Percentiles rank a stretch among this genome's conserved stretches.
Evolutionary conservation across 2,329 filamentous ascomycete species (phyloP).

Genomic region (Pseudocercospora crystallina): DNA sequence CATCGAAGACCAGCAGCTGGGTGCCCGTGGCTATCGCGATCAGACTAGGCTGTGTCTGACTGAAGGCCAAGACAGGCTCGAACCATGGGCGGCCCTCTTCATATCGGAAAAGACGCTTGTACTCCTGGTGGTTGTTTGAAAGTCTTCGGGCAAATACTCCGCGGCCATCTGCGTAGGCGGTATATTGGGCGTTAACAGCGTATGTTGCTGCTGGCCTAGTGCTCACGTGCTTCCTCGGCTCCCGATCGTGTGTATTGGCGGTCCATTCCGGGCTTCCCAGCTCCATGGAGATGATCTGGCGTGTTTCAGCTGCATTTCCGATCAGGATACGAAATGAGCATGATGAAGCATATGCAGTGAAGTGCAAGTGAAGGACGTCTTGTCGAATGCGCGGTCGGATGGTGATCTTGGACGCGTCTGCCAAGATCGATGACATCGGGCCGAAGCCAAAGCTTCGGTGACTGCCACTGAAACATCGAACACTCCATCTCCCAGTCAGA

Average conservation of each 20-base stretch:
- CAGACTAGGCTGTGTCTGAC: slow-evolving; percentile 16
- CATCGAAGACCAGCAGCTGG: slow-evolving; percentile 25
- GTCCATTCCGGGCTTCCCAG: slow-evolving; percentile 13
- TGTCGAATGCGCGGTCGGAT: too few relatives aligned
- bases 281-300: slow-evolving; percentile 10
- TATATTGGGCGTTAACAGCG: slow-evolving; percentile 22
- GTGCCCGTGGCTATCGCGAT: slow-evolving; percentile 25
- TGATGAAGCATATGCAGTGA: too few relatives aligned
- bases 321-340: too few relatives aligned
- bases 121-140: slow-evolving; percentile 1
- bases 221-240: background rate
- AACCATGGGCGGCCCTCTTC: slow-evolving; percentile 12
- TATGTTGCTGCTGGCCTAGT: slow-evolving; percentile 7
- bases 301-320: background rate
- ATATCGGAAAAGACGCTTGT: slow-evolving; percentile 13
- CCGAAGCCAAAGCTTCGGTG: too few relatives aligned
- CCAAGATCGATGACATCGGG: too few relatives aligned
- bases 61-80: slow-evolving; percentile 22
- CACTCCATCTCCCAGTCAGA: slow-evolving; percentile 2
- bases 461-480: too few relatives aligned
- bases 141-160: slow-evolving; percentile 20
- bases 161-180: slow-evolving; percentile 17
- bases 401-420: too few relatives aligned
- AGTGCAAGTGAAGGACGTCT: too few relatives aligned
- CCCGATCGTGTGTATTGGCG: background rate